Conservation (phyloP, 148 eudicot species). For the Rhododendron griersonianum region DNA sequence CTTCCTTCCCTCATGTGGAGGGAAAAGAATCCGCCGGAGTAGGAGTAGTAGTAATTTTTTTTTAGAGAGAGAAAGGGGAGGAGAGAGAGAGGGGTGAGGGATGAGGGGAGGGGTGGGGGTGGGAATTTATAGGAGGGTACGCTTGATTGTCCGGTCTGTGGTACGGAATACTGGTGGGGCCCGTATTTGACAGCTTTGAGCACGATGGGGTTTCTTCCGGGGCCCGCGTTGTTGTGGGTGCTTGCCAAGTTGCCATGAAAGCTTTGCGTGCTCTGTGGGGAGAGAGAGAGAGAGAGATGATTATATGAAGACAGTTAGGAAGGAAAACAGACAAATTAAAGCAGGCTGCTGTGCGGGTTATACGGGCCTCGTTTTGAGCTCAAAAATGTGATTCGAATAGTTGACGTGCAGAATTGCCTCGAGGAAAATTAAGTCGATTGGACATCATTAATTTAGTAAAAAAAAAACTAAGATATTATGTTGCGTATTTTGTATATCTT, state of each 20-base stretch:
- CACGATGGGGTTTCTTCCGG: background rate
- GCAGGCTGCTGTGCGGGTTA: too few relatives aligned
- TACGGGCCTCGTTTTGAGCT: too few relatives aligned
- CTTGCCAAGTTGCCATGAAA: background rate
- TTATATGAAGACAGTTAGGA: too few relatives aligned
- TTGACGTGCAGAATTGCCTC: too few relatives aligned
- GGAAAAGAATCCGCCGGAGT: background rate
- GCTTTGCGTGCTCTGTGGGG: background rate
- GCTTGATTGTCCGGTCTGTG: constrained; percentile 20
- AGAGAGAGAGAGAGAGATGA: too few relatives aligned
- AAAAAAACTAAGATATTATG: too few relatives aligned
- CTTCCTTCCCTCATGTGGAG: constrained; percentile 16
- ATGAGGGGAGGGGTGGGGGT: background rate
- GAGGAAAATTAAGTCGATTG: too few relatives aligned
- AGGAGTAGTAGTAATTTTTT: background rate
- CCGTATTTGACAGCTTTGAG: background rate
- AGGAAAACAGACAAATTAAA: too few relatives aligned
- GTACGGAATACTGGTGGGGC: constrained; percentile 20
- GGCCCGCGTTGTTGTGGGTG: background rate
- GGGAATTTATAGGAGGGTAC: constrained; percentile 17
- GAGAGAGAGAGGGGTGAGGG: background rate
- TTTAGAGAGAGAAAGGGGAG: background rate
- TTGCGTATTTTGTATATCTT: too few relatives aligned
- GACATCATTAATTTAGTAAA: too few relatives aligned
- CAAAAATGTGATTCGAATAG: too few relatives aligned